Conservation (phyloP, 192 early-diverging fungal species). For the Coemansia erecta region DNA sequence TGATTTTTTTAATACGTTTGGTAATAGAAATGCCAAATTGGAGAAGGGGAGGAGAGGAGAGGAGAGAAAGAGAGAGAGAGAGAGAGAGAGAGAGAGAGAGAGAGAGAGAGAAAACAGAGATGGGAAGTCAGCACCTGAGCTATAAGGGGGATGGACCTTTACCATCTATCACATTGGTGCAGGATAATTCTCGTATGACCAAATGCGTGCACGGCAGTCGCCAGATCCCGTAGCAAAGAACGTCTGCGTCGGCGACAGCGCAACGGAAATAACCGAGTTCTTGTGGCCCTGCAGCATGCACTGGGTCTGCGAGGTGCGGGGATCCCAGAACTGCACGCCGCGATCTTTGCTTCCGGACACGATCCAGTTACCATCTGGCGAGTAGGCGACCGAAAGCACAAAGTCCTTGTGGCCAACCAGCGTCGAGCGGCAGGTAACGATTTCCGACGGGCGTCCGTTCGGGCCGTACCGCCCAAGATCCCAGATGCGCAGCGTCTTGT, state of each 20-base stretch:
- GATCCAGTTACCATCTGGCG: conserved; percentile 83
- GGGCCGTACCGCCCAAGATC: conserved; percentile 61
- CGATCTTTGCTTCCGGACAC: conserved; percentile 92
- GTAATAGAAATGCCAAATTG: neutral
- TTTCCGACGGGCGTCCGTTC: conserved; percentile 24
- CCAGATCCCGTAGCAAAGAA: conserved; percentile 96
- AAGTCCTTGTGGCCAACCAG: conserved; percentile 84
- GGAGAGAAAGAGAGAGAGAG: conserved; percentile 2
- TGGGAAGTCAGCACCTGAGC: neutral
- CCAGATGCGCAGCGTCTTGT: conserved; percentile 92
- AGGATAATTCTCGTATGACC: conserved; percentile 68
- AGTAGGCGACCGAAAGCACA: conserved; percentile 91
- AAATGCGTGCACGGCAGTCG: conserved; percentile 88
- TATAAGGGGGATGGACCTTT: neutral
- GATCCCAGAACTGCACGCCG: conserved; percentile 93
- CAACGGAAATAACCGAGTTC: conserved; percentile 96
- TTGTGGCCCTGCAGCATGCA: conserved; percentile 91
- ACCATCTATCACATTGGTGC: conserved; percentile 12
- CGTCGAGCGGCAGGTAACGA: conserved; percentile 37
- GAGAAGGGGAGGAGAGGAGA: neutral
- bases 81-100: neutral
- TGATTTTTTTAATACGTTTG: neutral
- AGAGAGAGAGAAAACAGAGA: neutral
- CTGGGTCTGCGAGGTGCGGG: conserved; percentile 64
- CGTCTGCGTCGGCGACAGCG: conserved; percentile 73